Evolutionary conservation across 768 basidiomycete species (phyloP), one percentile per base, ranked within the genome.

Genomic region (Kwoniella dejecticola): DNA sequence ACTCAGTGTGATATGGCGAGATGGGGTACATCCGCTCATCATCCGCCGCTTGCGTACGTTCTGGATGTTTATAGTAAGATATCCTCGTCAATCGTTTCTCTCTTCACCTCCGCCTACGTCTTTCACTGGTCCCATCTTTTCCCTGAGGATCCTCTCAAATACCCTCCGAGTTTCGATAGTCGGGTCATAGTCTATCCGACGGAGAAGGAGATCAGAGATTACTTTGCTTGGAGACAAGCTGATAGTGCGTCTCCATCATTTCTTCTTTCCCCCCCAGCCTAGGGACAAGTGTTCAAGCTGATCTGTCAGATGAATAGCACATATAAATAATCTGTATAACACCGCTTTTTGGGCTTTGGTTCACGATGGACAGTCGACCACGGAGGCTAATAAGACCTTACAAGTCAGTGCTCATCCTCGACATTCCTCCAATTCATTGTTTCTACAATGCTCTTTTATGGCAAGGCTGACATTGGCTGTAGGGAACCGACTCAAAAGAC

Each of bases 321-420:
- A 99, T 75, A 89, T 98, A 75, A 99, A 99, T 75, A 99, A 99
- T 76, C 81, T 99, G 23, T 94, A 98, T 81, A 99, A 99, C 73
- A 97, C 96, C 0, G 82, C 81, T 0, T 99, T 98, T 74, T 98
- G 95, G 96, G 89, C 92, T 0, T 84, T 99, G 31, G 86, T 98
- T 0, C 83, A 89, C 69, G 89, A 87, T n/a, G 88, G 87, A 0
- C 82, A 89, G 76, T 86, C 86, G 1, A 86, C 88, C 1, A 82
- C 86, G 2, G 85, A 94, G 60, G 95, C 95, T 1, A 90, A 97
- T 74, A 84, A 85, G 27, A 85, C 85, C 0, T 82, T 99, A 5
- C 84, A 84, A 69, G 93, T 93, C 58, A 44, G 83, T 19, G 17
- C 10, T 7, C 27, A 42, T 40, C 29, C 23, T 40, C n/a, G 3